Base-by-base conservation (phyloP, 2,329 filamentous ascomycete genomes). In the Alternaria sp. region DNA sequence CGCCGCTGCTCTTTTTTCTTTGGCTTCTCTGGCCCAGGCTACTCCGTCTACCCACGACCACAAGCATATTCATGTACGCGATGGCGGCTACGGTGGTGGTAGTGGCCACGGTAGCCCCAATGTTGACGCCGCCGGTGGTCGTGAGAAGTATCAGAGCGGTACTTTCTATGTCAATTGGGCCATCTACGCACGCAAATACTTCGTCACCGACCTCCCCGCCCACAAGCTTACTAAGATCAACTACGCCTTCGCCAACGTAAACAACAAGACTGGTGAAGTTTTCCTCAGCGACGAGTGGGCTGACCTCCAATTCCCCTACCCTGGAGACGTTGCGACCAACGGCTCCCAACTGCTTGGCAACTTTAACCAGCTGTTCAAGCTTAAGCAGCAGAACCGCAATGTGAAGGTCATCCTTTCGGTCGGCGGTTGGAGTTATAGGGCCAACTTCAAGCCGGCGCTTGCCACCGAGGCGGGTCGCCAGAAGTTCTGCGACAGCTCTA, bases 211-310 rank as follows among this genome's bases (percentile, higher is more conserved):
- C 74, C 84, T 98, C 3, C 91, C 91, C 0, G 86, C 84, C 5
- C 86, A 93, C 55, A 90, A 92, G 55, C 85, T 97, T 48, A 97
- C 93, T 0, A 94, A 97, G 72, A 79, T 97, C 11, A 86, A 97
- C 23, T 97, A 97, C 69, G 85, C 92, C 14, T 97, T 97, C 79
- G 93, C 92, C 73, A 96, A 97, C 74, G 85, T 97, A 51, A 85
- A 87, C 4, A 91, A 94, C 8, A 86, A 83, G 4, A 87, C 84
- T 24, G 93, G 93, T 51, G 91, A 96, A 78, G 92, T 77, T 46
- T 54, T 65, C 31, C 63, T 72, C 37, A 59, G 61, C 1, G 69
- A 72, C 29, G 58, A 61, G 37, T 72, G 64, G 64, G 59, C 69
- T 2, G 69, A 72, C 41, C 68, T 80, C 2, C 81, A 92, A 58